Evolutionary conservation across 129 eudicot genomes (phyloP).

Genomic region (Kitagawia praeruptora): DNA sequence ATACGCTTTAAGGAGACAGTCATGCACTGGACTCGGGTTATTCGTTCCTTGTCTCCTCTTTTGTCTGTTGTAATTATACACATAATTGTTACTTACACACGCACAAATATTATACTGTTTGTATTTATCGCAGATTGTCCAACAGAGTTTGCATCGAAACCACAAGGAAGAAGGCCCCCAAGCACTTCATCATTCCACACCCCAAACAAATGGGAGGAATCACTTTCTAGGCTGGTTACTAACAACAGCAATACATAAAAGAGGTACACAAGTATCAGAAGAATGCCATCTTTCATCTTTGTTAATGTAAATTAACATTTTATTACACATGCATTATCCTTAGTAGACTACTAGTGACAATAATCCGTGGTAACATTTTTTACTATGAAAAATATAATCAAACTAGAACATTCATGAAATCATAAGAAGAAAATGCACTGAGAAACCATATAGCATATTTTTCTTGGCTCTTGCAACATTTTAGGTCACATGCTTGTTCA

Average conservation of each 20-base stretch:
- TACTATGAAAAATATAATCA: background rate
- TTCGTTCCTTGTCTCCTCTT: no score
- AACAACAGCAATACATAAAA: background rate
- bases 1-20: no score
- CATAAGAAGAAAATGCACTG: background rate
- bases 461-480: background rate
- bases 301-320: background rate
- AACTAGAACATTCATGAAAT: background rate
- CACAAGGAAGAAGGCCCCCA: conserved; percentile 36
- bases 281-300: background rate
- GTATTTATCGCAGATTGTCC: no score
- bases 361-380: background rate
- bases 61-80: no score
- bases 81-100: no score
- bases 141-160: conserved; percentile 37
- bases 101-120: no score
- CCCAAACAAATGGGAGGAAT: conserved; percentile 13
- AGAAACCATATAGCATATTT: background rate
- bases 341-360: background rate
- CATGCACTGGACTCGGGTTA: no score
- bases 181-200: conserved; percentile 28
- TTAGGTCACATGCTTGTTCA: background rate
- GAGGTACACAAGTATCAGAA: background rate
- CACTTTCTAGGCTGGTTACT: conserved; percentile 17
- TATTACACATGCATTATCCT: background rate